Conservation (phyloP, 768 basidiomycete genomes). For the Pholiota conissans region DNA sequence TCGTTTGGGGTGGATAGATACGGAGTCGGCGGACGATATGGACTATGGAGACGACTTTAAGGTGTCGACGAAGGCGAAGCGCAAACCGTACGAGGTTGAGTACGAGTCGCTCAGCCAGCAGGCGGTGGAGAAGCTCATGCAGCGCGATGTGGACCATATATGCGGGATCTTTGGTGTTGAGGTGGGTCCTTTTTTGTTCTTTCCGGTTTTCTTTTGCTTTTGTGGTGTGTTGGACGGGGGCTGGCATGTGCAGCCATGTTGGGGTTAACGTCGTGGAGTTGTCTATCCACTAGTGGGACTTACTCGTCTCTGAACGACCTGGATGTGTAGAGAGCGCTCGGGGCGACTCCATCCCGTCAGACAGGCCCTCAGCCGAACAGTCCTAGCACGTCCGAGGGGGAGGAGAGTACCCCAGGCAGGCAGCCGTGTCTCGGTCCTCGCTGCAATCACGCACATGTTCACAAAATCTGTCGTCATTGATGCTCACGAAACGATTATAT, state of each 20-base stretch:
- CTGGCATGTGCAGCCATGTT: no score
- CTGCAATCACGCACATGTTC: neutral
- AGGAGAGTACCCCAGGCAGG: neutral
- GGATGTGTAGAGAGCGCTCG: no score
- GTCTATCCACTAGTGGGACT: neutral
- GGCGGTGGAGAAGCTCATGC: constrained; percentile 79
- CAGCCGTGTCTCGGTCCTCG: constrained; percentile 2
- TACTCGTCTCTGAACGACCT: no score
- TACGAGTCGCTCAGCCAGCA: constrained; percentile 71
- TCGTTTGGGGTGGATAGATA: constrained; percentile 5
- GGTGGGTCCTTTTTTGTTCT: constrained; percentile 49
- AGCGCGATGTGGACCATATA: constrained; percentile 81
- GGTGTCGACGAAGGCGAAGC: constrained; percentile 51
- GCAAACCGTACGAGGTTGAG: constrained; percentile 84
- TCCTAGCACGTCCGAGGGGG: no score
- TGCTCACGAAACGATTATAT: constrained; percentile 1
- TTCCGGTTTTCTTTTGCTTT: no score
- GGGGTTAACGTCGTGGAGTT: no score
- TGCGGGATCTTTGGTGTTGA: constrained; percentile 86
- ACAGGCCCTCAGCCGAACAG: neutral
- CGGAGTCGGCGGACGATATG: constrained; percentile 57
- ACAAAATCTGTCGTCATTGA: neutral
- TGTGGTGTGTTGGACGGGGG: no score
- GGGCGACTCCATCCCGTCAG: no score
- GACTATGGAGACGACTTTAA: constrained; percentile 69